Percentiles rank a stretch among this genome's conserved stretches.
Conservation (phyloP, 1,284 basidiomycete species). For the Cryptococcus sp. region DNA sequence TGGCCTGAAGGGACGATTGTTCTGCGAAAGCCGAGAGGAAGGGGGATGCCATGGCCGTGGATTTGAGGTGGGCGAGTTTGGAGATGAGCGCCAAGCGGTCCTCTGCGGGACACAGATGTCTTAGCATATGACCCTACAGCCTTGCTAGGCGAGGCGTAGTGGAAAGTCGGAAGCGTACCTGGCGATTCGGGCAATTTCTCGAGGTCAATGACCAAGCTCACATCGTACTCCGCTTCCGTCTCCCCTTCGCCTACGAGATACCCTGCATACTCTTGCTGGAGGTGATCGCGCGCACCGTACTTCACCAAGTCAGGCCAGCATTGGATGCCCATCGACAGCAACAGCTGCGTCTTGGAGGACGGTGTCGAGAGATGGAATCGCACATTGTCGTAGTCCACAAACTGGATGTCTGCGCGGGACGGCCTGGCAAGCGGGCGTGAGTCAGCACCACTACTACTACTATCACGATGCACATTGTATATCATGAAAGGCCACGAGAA, state of each 20-base stretch:
- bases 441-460: not conserved
- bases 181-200: constrained; percentile 75
- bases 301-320: constrained; percentile 93
- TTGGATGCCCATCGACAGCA: constrained; percentile 93
- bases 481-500: no score
- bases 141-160: not conserved
- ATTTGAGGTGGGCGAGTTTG: constrained; percentile 83
- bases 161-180: constrained; percentile 62
- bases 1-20: constrained; percentile 81
- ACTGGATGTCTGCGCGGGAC: constrained; percentile 85
- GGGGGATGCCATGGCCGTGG: constrained; percentile 91
- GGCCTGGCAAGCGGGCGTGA: constrained; percentile 63
- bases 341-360: constrained; percentile 71
- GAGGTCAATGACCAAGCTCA: constrained; percentile 83
- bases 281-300: constrained; percentile 80
- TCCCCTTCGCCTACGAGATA: constrained; percentile 56
- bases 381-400: constrained; percentile 97
- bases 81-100: constrained; percentile 75
- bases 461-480: no score
- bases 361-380: constrained; percentile 90
- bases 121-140: not conserved
- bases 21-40: constrained; percentile 86
- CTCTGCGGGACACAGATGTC: constrained; percentile 58
- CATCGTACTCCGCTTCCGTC: constrained; percentile 81
- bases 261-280: constrained; percentile 80